phyloP scores from a whole-genome alignment of 129 eudicot species.

The Helichrysum umbraculigerum region DNA sequence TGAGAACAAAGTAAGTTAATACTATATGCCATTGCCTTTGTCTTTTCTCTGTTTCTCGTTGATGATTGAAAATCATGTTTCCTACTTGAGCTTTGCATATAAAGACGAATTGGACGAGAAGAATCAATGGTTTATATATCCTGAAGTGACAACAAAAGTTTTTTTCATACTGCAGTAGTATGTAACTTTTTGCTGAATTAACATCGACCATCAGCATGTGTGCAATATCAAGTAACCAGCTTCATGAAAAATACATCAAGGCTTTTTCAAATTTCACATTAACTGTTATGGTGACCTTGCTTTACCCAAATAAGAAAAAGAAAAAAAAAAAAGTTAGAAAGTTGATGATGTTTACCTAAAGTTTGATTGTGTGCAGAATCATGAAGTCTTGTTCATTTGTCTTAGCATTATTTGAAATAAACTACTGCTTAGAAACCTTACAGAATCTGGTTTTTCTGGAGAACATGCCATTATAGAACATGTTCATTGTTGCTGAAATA shows the following conservation, averaged over 20 bases:
- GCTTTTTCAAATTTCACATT: background rate
- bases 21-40: background rate
- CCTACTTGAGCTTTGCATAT: background rate
- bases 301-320: too few species aligned
- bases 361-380: background rate
- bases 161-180: background rate
- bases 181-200: background rate
- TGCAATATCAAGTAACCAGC: background rate
- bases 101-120: background rate
- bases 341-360: background rate
- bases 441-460: background rate
- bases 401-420: background rate
- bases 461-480: background rate
- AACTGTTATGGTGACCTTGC: too few species aligned
- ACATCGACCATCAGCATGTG: background rate
- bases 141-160: background rate
- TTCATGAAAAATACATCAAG: background rate
- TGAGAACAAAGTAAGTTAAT: conserved; percentile 44
- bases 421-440: background rate
- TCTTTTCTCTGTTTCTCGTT: background rate
- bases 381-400: background rate
- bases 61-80: conserved; percentile 9
- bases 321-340: background rate
- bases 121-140: background rate
- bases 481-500: background rate